phyloP scores from a whole-genome alignment of 139 green algal genomes.

The Chlamydomonas eustigma region DNA sequence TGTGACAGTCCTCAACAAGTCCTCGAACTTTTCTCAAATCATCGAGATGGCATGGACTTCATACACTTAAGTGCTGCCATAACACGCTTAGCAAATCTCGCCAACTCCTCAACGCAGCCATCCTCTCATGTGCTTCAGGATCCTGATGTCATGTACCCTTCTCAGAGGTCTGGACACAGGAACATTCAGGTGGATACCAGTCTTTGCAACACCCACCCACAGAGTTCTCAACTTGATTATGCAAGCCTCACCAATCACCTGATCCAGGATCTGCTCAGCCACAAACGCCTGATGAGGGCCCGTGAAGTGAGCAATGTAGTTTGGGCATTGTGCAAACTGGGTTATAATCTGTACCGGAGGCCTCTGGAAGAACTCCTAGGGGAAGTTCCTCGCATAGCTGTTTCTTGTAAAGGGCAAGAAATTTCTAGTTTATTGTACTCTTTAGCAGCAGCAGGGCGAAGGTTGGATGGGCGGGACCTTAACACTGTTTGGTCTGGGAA shows the following conservation, averaged over 20 bases:
- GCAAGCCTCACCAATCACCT: no score
- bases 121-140: no score
- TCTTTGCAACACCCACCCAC: no score
- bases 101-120: background rate
- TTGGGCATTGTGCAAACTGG: conserved; percentile 1
- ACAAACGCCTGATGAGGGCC: background rate
- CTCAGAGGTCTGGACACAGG: no score
- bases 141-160: no score
- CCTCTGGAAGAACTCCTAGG: background rate
- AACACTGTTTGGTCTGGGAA: no score
- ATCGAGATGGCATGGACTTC: background rate
- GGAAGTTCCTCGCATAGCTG: background rate
- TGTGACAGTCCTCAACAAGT: background rate
- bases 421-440: background rate
- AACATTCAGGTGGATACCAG: no score
- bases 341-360: background rate
- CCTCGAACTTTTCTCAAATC: background rate
- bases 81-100: background rate
- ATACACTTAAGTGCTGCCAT: background rate
- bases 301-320: background rate
- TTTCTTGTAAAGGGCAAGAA: background rate
- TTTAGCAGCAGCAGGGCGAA: background rate
- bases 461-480: background rate
- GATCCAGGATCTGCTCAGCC: background rate
- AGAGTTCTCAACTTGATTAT: no score